Evolutionary conservation across 2,329 filamentous ascomycete genomes (phyloP).

Genomic region (Geosmithia morbida): DNA sequence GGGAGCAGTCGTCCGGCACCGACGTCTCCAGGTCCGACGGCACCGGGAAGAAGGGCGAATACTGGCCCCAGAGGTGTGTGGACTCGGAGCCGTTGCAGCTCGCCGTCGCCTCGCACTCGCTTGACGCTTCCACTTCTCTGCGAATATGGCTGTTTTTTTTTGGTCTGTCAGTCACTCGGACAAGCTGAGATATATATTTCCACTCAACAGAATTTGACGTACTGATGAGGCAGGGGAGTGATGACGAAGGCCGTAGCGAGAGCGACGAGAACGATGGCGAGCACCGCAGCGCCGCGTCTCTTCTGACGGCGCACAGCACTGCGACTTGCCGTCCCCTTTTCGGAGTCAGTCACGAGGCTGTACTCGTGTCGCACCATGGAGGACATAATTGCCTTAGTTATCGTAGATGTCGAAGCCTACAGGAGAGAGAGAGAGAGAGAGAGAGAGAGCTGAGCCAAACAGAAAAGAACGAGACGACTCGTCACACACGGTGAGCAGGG

Average conservation of each 20-base stretch:
- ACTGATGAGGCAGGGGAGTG: not conserved
- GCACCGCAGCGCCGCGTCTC: not conserved
- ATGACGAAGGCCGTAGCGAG: not conserved
- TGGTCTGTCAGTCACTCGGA: too few relatives aligned
- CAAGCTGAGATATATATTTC: too few relatives aligned
- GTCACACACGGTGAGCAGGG: too few relatives aligned
- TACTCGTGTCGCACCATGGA: not conserved
- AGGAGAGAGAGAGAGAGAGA: too few relatives aligned
- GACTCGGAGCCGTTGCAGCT: constrained; percentile 27
- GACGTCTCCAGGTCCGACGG: constrained; percentile 46
- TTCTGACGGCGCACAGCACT: not conserved
- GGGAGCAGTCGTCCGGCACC: constrained; percentile 51
- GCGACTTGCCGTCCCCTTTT: not conserved
- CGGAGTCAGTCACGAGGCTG: not conserved
- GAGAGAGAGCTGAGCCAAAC: too few relatives aligned
- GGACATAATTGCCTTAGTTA: not conserved
- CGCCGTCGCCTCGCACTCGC: constrained; percentile 11
- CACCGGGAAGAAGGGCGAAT: constrained; percentile 71
- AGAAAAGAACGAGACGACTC: too few relatives aligned
- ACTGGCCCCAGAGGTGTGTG: constrained; percentile 59
- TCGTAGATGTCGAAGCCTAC: too few relatives aligned
- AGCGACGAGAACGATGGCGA: not conserved
- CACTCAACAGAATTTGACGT: too few relatives aligned
- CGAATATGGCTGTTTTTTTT: not conserved
- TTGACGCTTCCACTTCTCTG: not conserved